Percentiles rank a stretch among this genome's conserved stretches.
Conservation (phyloP, 2,329 filamentous ascomycete species). For the Pyrenochaeta sp. region DNA sequence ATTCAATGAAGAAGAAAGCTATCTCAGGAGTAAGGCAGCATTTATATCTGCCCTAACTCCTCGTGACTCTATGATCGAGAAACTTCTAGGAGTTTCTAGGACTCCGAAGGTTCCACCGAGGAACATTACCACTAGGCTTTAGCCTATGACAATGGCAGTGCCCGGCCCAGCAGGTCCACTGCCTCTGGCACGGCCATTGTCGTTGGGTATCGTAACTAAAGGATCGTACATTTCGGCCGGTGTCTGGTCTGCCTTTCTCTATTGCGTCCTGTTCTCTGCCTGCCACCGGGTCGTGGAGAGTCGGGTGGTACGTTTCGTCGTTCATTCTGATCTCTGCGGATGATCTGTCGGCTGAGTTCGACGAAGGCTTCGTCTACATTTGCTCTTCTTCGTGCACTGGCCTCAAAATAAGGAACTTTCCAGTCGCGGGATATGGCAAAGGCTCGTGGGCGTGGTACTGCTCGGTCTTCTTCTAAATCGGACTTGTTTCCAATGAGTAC, state of each 20-base stretch:
- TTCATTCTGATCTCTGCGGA: conserved; percentile 71
- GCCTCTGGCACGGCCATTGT: conserved; percentile 21
- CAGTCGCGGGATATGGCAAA: conserved; percentile 87
- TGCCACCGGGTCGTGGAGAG: conserved; percentile 16
- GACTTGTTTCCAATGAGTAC: conserved; percentile 94
- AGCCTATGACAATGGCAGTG: conserved; percentile 5
- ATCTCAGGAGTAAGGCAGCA: too few species aligned
- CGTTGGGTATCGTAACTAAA: conserved; percentile 36
- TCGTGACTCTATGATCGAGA: too few species aligned
- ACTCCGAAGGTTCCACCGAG: too few species aligned
- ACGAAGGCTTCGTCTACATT: conserved; percentile 93
- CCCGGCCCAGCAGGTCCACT: conserved; percentile 35
- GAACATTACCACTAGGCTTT: too few species aligned
- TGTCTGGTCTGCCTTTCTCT: conserved; percentile 16
- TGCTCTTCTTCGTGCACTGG: conserved; percentile 80
- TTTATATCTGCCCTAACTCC: too few species aligned
- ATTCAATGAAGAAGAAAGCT: too few species aligned
- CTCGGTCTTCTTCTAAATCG: conserved; percentile 85
- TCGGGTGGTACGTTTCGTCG: conserved; percentile 28
- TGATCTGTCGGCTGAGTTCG: conserved; percentile 84
- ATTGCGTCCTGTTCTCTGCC: conserved; percentile 11
- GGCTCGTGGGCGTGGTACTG: conserved; percentile 78
- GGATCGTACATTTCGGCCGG: conserved; percentile 38
- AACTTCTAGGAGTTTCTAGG: too few species aligned
- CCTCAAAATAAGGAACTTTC: conserved; percentile 91